Percentiles rank a stretch among this genome's conserved stretches.
phyloP scores from a whole-genome alignment of 352 stramenopile genomes.

The Globisporangium orthogonon region DNA sequence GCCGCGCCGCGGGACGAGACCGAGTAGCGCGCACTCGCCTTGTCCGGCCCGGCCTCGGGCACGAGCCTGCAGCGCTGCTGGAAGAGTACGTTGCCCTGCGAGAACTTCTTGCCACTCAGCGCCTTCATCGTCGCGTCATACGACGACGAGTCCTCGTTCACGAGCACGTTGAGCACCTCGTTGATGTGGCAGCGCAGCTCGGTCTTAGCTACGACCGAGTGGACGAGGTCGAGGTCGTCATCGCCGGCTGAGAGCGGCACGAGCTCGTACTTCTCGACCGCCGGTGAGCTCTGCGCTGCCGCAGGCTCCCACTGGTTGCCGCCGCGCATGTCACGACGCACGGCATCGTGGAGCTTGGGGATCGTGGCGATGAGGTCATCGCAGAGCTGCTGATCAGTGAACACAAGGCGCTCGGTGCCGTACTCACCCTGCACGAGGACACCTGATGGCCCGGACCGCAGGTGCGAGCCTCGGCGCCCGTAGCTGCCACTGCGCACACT shows the following conservation, averaged over 20 bases:
- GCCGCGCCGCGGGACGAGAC: not conserved
- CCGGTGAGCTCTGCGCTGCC: constrained; percentile 19
- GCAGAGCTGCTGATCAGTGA: constrained; percentile 50
- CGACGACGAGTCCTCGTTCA: constrained; percentile 30
- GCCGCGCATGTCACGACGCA: constrained; percentile 25
- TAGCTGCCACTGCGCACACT: not conserved
- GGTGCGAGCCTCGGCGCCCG: not conserved
- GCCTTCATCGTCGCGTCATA: constrained; percentile 47
- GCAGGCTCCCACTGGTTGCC: constrained; percentile 22
- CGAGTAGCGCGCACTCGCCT: not conserved
- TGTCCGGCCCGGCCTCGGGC: not conserved
- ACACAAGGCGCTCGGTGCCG: constrained; percentile 21
- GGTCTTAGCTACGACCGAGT: constrained; percentile 42
- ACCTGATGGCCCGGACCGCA: not conserved
- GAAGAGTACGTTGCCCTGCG: constrained; percentile 39
- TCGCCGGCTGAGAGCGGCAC: constrained; percentile 24
- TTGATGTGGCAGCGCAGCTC: constrained; percentile 57
- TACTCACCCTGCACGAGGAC: constrained; percentile 10
- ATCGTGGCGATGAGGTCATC: constrained; percentile 57
- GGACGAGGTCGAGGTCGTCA: constrained; percentile 35
- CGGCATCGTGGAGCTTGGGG: constrained; percentile 41
- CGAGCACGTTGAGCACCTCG: constrained; percentile 50
- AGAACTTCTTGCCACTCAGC: constrained; percentile 44
- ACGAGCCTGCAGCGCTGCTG: constrained; percentile 29
- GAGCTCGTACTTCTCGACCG: constrained; percentile 42